Base-by-base conservation (phyloP, 2,329 filamentous ascomycete species). In the Sarocladium oryzae region DNA sequence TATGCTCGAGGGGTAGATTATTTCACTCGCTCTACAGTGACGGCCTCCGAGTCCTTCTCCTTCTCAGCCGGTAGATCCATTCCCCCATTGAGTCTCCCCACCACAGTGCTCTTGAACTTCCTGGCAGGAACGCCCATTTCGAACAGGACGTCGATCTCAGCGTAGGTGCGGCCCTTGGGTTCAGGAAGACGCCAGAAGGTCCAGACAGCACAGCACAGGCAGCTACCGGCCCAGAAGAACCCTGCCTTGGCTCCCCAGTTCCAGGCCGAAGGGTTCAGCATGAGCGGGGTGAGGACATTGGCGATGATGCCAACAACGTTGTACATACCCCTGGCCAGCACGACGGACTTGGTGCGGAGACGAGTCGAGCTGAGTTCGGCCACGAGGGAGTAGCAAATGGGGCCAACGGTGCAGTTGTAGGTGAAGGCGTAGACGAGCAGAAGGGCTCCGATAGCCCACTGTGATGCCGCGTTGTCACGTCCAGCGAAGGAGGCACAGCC, bases 111-210 rank as follows among this genome's bases (percentile, higher is more conserved):
- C 52, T 59, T 60, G 50, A 73, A 76, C 53, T 71, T 69, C 54
- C 72, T 63, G 1, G 75, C 71, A 20, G 67, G 60, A 9, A 73
- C 60, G 9, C 61, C 57, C 21, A 66, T 61, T 56, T 78, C 73
- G 57, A 82, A 82, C 53, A 83, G 61, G 10, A 75, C 62, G 49
- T 82, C 78, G 2, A 82, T 68, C 62, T 82, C 79, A 33, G 72
- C 76, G 49, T 77, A 75, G 0, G 75, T 77, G 33, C 75, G 69
- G 6, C 71, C 76, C 52, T 71, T 73, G 15, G 78, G 76, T 66
- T 82, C 79, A 3, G 77, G 77, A 4, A 79, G 65, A 16, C 72
- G 74, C 58, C 76, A 76, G 53, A 67, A 77, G 0, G 76, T 73
- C 70, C 79, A 82, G 1, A 69, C 48, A 2, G 73, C 62, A 30